phyloP scores from a whole-genome alignment of 1,284 basidiomycete species.

The Volvariella volvacea region DNA sequence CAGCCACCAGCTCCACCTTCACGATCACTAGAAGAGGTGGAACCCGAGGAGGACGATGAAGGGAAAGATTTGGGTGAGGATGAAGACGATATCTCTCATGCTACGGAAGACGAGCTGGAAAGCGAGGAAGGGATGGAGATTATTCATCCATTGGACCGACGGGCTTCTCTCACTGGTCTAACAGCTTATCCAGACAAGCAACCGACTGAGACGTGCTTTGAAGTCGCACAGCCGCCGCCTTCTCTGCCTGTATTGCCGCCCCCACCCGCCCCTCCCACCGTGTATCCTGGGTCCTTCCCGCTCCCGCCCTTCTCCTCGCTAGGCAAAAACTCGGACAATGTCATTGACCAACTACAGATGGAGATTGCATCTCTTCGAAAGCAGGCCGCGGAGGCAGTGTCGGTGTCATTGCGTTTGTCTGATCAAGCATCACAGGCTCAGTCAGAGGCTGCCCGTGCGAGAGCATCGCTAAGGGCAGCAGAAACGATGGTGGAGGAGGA shows the following conservation, averaged over 20 bases:
- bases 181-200: constrained; percentile 13
- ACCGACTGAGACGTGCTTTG: too few species aligned
- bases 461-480: constrained; percentile 41
- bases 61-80: constrained; percentile 14
- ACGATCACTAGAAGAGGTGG: background rate
- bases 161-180: constrained; percentile 21
- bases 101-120: constrained; percentile 43
- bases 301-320: constrained; percentile 25
- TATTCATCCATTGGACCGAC: constrained; percentile 27
- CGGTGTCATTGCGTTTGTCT: constrained; percentile 51
- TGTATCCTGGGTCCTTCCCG: too few species aligned
- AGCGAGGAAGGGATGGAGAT: constrained; percentile 51
- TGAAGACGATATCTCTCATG: constrained; percentile 22
- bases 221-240: too few species aligned
- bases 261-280: constrained; percentile 19
- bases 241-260: constrained; percentile 12
- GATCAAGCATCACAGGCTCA: constrained; percentile 60
- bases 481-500: constrained; percentile 59
- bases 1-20: constrained; percentile 15
- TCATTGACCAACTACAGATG: constrained; percentile 52
- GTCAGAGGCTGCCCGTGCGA: constrained; percentile 46
- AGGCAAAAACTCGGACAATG: constrained; percentile 28
- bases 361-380: constrained; percentile 55
- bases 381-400: constrained; percentile 60
- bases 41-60: constrained; percentile 19